Conservation (phyloP, 163 green algal genomes). For the Coccomyxa subellipsoidea region DNA sequence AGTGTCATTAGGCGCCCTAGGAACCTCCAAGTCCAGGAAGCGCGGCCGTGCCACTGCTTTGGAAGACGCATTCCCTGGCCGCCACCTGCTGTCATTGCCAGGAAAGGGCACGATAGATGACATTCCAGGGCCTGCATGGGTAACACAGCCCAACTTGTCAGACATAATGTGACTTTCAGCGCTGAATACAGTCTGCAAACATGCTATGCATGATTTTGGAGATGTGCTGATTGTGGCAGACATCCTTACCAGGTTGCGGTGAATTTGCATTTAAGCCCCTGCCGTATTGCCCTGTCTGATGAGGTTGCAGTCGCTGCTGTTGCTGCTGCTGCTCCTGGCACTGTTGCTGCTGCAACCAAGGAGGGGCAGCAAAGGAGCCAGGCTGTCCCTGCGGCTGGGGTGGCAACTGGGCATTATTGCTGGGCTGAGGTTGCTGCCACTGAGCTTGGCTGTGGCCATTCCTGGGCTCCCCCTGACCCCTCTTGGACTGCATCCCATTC, state of each 20-base stretch:
- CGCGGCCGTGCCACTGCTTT: neutral
- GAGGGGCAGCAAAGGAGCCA: no score
- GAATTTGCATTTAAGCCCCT: neutral
- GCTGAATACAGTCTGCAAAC: neutral
- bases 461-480: no score
- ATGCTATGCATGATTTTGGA: no score
- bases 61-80: neutral
- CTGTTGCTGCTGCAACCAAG: neutral
- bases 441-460: no score
- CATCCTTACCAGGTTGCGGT: neutral
- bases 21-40: neutral
- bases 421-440: no score
- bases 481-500: no score
- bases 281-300: neutral
- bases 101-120: neutral
- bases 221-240: neutral
- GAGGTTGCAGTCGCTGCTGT: neutral
- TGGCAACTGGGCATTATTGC: neutral
- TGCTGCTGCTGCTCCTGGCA: neutral
- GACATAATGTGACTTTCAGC: neutral
- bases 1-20: slow-evolving; percentile 13
- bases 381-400: neutral
- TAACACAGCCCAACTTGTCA: neutral
- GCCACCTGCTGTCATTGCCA: neutral
- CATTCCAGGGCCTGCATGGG: neutral